Percentiles rank a stretch among this genome's conserved stretches.
These are phyloP conservation scores for Lanmaoa rubissima DNA, from an alignment of 768 basidiomycete species.

Conservation along the genomic window DNA sequence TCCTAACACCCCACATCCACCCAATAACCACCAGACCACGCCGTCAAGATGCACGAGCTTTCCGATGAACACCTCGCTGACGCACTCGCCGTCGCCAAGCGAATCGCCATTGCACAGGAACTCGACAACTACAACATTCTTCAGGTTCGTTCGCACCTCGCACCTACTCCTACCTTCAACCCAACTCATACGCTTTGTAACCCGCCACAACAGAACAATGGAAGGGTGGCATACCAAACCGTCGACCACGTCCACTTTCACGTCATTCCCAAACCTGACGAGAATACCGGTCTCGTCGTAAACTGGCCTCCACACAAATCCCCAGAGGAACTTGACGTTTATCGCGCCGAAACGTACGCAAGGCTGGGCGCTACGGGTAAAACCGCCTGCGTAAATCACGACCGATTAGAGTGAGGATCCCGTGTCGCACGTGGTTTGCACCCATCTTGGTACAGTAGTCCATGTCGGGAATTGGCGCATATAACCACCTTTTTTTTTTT, in stretches of 20 bases:
- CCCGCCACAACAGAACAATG: slow-evolving; percentile 56
- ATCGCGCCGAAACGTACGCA: slow-evolving; percentile 7
- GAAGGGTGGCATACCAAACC: slow-evolving; percentile 57
- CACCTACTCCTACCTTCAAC: not conserved
- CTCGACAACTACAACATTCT: slow-evolving; percentile 83
- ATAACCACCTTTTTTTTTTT: too few species aligned
- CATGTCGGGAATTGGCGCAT: too few species aligned
- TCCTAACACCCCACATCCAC: not conserved
- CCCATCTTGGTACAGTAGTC: too few species aligned
- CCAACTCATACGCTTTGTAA: not conserved
- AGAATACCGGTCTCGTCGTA: slow-evolving; percentile 68
- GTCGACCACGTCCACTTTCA: slow-evolving; percentile 93
- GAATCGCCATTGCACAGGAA: slow-evolving; percentile 70
- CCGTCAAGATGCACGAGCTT: slow-evolving; percentile 79
- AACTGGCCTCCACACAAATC: slow-evolving; percentile 48
- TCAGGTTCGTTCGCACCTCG: slow-evolving; percentile 37
- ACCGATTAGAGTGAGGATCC: too few species aligned
- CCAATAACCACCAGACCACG: slow-evolving; percentile 58
- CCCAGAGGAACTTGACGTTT: slow-evolving; percentile 7
- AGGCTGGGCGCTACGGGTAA: not conserved
- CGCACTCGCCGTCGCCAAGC: slow-evolving; percentile 78
- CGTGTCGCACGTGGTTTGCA: too few species aligned
- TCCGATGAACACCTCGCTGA: slow-evolving; percentile 82
- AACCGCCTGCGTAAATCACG: too few species aligned
- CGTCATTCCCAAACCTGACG: slow-evolving; percentile 84